phyloP scores from a whole-genome alignment of 1,284 basidiomycete species.

The Coniophora puteana region DNA sequence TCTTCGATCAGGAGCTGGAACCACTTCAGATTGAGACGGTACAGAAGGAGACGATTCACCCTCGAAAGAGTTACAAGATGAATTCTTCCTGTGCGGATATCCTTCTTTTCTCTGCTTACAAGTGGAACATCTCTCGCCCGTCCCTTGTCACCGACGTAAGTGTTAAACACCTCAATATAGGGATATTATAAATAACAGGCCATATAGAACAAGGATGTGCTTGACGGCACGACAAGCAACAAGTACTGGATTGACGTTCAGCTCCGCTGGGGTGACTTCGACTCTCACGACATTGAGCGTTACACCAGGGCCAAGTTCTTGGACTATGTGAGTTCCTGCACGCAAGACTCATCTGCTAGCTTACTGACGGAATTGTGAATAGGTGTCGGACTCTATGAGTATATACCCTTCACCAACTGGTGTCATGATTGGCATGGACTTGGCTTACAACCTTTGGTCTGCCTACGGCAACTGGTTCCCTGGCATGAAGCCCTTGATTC shows the following conservation, averaged over 20 bases:
- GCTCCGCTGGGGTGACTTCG: constrained; percentile 98
- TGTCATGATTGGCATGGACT: constrained; percentile 97
- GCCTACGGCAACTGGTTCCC: constrained; percentile 99
- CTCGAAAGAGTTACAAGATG: constrained; percentile 99
- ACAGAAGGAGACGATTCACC: constrained; percentile 99
- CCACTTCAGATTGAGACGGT: constrained; percentile 99
- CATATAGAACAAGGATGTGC: constrained; percentile 86
- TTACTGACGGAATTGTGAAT: constrained; percentile 14
- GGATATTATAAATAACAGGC: no score
- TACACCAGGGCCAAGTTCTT: constrained; percentile 98
- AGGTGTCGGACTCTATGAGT: constrained; percentile 93
- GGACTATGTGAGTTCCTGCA: constrained; percentile 67
- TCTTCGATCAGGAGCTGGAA: constrained; percentile 98
- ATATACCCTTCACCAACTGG: constrained; percentile 99
- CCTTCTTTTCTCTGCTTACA: constrained; percentile 94
- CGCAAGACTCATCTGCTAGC: neutral
- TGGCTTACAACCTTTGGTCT: constrained; percentile 99
- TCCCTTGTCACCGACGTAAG: constrained; percentile 91
- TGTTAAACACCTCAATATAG: no score
- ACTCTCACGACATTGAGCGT: constrained; percentile 97
- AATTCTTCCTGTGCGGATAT: constrained; percentile 98
- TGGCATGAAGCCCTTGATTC: constrained; percentile 95
- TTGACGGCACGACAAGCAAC: constrained; percentile 96
- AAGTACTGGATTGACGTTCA: constrained; percentile 99
- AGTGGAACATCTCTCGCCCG: constrained; percentile 98